Conservation (phyloP, 345 rosid species). For the Syzygium oleosum region DNA sequence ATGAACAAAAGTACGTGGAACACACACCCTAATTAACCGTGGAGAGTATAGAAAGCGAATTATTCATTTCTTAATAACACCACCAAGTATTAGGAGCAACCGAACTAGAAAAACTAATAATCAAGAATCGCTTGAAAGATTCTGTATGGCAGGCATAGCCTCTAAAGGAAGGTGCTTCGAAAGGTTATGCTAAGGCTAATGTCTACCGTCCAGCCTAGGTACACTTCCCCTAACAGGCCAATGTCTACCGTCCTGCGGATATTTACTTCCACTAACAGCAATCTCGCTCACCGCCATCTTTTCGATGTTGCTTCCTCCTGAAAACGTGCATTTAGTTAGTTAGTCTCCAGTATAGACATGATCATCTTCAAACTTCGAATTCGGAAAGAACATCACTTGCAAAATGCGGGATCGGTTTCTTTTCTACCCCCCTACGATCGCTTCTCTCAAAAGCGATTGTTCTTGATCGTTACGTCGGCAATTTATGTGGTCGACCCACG, state of each 20-base stretch:
- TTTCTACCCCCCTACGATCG: neutral
- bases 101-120: neutral
- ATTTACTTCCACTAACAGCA: fast-evolving
- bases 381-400: neutral
- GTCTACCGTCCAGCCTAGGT: no score
- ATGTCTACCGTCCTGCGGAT: no score
- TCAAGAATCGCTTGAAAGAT: neutral
- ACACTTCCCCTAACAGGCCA: no score
- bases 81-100: neutral
- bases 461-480: neutral
- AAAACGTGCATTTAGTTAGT: neutral
- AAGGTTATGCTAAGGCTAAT: fast-evolving
- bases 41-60: neutral
- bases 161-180: no score
- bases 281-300: neutral
- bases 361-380: neutral
- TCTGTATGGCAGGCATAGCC: no score
- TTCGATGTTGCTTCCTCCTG: neutral
- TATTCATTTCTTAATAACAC: neutral
- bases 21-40: neutral
- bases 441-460: neutral
- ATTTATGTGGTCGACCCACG: neutral
- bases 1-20: neutral
- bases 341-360: neutral
- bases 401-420: neutral